These are phyloP conservation scores for Ogataea glucozyma DNA, from an alignment of 805 yeast species.

Conservation along the genomic window DNA sequence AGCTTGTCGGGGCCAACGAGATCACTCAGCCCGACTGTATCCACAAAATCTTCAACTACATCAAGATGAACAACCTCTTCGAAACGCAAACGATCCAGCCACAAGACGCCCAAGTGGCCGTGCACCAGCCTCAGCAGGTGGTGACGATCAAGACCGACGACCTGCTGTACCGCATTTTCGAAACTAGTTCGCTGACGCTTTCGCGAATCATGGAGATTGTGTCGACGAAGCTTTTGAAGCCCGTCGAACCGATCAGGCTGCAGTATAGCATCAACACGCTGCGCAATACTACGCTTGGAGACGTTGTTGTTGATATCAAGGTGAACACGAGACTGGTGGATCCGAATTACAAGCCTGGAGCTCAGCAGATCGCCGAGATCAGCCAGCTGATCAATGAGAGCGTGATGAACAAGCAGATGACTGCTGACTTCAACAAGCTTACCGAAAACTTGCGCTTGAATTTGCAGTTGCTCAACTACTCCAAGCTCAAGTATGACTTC, in stretches of 20 bases:
- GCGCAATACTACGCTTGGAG: constrained; percentile 77
- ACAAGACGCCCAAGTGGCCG: constrained; percentile 22
- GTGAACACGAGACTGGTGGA: constrained; percentile 43
- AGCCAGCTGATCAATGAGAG: constrained; percentile 46
- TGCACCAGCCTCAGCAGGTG: constrained; percentile 25
- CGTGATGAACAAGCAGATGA: constrained; percentile 42
- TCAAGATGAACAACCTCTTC: constrained; percentile 38
- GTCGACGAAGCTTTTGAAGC: constrained; percentile 65
- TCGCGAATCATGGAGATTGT: constrained; percentile 71
- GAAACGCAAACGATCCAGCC: constrained; percentile 32
- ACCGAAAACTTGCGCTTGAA: constrained; percentile 45
- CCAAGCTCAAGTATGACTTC: constrained; percentile 71
- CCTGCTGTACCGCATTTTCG: constrained; percentile 45
- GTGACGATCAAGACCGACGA: constrained; percentile 44
- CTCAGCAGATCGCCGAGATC: constrained; percentile 40
- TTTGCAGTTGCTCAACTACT: constrained; percentile 52
- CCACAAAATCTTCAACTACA: constrained; percentile 38
- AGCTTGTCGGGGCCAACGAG: constrained; percentile 72
- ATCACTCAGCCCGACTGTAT: constrained; percentile 84
- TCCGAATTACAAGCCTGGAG: constrained; percentile 40
- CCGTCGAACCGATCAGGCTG: constrained; percentile 76
- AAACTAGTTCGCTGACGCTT: constrained; percentile 58
- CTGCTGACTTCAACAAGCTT: constrained; percentile 38
- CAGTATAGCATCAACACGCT: constrained; percentile 78
- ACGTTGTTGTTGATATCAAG: constrained; percentile 72